phyloP scores from a whole-genome alignment of 1,139 yeast species.

The Suhomyces coccinellae region DNA sequence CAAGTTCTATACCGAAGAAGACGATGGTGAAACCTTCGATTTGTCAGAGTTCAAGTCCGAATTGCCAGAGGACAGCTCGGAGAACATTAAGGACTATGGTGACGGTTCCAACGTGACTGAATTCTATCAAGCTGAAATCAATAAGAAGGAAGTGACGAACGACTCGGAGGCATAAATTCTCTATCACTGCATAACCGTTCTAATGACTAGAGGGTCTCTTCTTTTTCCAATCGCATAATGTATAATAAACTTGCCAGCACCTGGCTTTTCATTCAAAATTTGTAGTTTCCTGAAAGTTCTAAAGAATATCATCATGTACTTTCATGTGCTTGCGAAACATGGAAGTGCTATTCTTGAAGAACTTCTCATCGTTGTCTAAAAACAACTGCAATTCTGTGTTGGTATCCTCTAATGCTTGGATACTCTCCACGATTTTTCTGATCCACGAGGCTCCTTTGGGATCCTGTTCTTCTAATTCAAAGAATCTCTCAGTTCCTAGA shows the following conservation, averaged over 20 bases:
- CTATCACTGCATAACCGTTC: conserved; percentile 6
- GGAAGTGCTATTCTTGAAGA: conserved; percentile 20
- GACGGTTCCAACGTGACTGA: conserved; percentile 40
- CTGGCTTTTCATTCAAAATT: not conserved
- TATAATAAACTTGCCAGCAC: conserved; percentile 2
- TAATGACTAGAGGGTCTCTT: not conserved
- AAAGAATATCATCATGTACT: not conserved
- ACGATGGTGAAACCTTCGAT: conserved; percentile 64
- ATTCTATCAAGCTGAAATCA: conserved; percentile 21
- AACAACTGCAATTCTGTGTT: conserved; percentile 39
- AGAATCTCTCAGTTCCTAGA: conserved; percentile 30
- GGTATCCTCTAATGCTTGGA: conserved; percentile 40
- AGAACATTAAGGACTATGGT: conserved; percentile 56
- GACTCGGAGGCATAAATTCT: not conserved
- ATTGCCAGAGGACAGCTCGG: conserved; percentile 43
- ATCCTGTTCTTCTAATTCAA: conserved; percentile 45
- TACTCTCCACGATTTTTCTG: conserved; percentile 39
- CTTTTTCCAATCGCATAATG: conserved; percentile 6
- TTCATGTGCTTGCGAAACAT: not conserved
- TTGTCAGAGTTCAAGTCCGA: conserved; percentile 60
- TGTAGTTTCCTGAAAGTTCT: not conserved
- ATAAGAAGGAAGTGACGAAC: not conserved
- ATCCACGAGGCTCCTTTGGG: conserved; percentile 52
- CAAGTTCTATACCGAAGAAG: conserved; percentile 53
- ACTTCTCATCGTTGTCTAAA: conserved; percentile 38